phyloP scores from a whole-genome alignment of 345 rosid genomes.

The Dipteronia sinensis region DNA sequence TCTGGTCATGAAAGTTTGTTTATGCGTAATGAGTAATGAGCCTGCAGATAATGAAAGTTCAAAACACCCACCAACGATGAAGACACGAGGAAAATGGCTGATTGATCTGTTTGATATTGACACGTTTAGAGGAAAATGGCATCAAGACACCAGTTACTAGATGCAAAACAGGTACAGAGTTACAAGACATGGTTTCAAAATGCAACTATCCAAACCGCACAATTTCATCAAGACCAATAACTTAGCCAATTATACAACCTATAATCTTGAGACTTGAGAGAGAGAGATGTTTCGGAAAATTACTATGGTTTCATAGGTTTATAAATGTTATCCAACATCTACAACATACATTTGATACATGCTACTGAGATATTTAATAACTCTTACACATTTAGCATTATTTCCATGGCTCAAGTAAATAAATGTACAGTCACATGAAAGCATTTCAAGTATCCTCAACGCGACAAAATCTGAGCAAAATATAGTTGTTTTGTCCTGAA shows the following conservation, averaged over 20 bases:
- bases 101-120: neutral
- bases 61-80: neutral
- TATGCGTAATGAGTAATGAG: neutral
- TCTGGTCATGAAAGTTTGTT: neutral
- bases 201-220: neutral
- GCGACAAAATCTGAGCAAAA: slow-evolving; percentile 29
- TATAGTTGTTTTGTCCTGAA: slow-evolving; percentile 11
- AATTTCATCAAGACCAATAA: neutral
- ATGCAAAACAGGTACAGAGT: neutral
- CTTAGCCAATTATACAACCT: neutral
- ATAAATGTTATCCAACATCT: slow-evolving; percentile 23
- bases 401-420: slow-evolving; percentile 13
- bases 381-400: slow-evolving; percentile 19
- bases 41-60: neutral
- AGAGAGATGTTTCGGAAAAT: slow-evolving; percentile 6
- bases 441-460: slow-evolving; percentile 26
- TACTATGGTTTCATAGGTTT: slow-evolving; percentile 19
- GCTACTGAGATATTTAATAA: slow-evolving; percentile 5
- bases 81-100: neutral
- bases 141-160: neutral
- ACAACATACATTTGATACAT: slow-evolving; percentile 23
- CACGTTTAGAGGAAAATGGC: neutral
- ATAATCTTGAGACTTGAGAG: neutral
- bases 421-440: slow-evolving; percentile 33
- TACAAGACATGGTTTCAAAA: neutral